phyloP scores from a whole-genome alignment of 2,329 filamentous ascomycete species.

The Cytospora paraplurivora region DNA sequence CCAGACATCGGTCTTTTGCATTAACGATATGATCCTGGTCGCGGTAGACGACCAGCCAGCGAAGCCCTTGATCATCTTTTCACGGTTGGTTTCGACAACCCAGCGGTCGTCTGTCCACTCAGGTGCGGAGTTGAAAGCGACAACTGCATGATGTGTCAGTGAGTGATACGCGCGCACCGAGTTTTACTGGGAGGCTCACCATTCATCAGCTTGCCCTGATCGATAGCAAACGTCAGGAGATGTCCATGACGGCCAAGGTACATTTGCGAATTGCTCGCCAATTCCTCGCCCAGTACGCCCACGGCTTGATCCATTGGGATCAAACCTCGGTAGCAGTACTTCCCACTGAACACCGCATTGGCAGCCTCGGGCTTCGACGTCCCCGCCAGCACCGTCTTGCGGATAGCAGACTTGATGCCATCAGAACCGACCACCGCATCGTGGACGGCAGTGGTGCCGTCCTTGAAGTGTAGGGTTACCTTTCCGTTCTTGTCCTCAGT shows the following conservation, averaged over 20 bases:
- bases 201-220: slow-evolving; percentile 30
- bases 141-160: slow-evolving; percentile 50
- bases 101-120: slow-evolving; percentile 25
- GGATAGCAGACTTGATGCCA: slow-evolving; percentile 38
- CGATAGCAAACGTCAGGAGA: slow-evolving; percentile 25
- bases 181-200: slow-evolving; percentile 38
- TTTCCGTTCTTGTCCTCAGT: slow-evolving; percentile 9
- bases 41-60: slow-evolving; percentile 38
- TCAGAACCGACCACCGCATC: slow-evolving; percentile 34
- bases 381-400: slow-evolving; percentile 52
- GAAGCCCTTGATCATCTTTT: slow-evolving; percentile 36
- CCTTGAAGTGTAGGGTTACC: slow-evolving; percentile 23
- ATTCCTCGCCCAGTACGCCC: slow-evolving; percentile 48
- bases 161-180: neutral
- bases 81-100: slow-evolving; percentile 23
- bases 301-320: slow-evolving; percentile 56
- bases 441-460: slow-evolving; percentile 28
- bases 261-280: slow-evolving; percentile 35
- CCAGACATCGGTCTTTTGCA: slow-evolving; percentile 39
- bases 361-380: slow-evolving; percentile 39
- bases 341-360: slow-evolving; percentile 53
- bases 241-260: slow-evolving; percentile 29
- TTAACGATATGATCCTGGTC: slow-evolving; percentile 37
- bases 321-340: slow-evolving; percentile 58
- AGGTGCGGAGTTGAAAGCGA: slow-evolving; percentile 34